Evolutionary conservation across 345 rosid genomes (phyloP), one percentile per base, ranked within the genome.

Genomic region (Pistacia vera): DNA sequence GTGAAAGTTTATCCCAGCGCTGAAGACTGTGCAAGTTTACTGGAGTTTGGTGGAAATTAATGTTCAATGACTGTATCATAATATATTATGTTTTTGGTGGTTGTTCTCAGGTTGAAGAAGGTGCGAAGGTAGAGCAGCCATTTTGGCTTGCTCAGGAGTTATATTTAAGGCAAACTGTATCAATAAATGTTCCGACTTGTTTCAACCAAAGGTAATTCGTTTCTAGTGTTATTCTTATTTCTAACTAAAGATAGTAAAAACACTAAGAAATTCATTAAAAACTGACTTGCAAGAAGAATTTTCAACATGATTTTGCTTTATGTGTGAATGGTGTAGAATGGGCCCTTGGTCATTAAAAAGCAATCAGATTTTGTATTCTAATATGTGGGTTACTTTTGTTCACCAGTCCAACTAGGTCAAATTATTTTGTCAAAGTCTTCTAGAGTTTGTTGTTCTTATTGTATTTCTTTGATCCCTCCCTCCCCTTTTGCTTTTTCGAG

Each of bases 131-230:
- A n/a, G 98, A 91, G 88, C 69, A 91, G 38, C 98, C 94, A 17
- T 85, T 92, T 68, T 93, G 98, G 98, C 94, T 95, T 78, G 92
- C 97, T 62, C 85, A 81, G 12, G 98, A 90, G 78, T 81, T 95
- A 75, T 75, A 84, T 79, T 68, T 84, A 83, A 87, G 98, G 74
- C 90, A 95, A n/a, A 90, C 90, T 64, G 86, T 82, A 20, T 74
- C 92, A n/a, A 82, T 88, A 12, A 80, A 78, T 72, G 88, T 86
- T 69, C 98, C 97, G 5, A 5, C 5, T 36, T 36, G 41, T 36
- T 36, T 36, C 41, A 36, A 36, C 41, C 41, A 36, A 36, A 36
- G 0, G 41, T 36, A 36, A 36, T 36, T 36, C 4, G 25, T 25
- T 25, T 25, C 25, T 25, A 25, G 25, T 25, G 25, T 25, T 25